phyloP scores from a whole-genome alignment of 208 protist genomes.

The Trypanosoma avium region DNA sequence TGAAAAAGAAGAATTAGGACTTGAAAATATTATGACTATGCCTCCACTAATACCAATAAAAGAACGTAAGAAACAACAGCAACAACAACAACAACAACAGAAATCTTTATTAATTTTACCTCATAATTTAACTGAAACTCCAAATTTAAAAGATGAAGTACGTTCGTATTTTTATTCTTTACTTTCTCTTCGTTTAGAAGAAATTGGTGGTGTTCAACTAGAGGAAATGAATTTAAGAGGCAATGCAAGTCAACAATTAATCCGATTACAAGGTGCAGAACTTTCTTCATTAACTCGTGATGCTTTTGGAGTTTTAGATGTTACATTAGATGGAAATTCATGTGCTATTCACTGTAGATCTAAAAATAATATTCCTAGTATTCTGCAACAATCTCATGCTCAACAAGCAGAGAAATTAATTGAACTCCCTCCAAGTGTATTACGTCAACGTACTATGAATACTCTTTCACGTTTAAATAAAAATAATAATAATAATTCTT shows the following conservation, averaged over 20 bases:
- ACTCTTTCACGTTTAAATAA: not conserved
- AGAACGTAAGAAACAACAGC: not conserved
- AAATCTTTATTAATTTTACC: not conserved
- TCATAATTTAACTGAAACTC: not conserved
- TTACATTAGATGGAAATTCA: constrained; percentile 78
- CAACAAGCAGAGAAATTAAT: not conserved
- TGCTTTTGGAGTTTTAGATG: constrained; percentile 51
- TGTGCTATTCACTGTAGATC: constrained; percentile 46
- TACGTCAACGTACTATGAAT: constrained; percentile 8
- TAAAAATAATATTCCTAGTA: constrained; percentile 7
- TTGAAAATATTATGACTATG: not conserved
- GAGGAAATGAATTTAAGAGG: constrained; percentile 27
- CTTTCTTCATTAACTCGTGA: constrained; percentile 19
- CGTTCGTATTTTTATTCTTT: constrained; percentile 45
- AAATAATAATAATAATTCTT: not conserved
- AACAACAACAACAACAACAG: not conserved
- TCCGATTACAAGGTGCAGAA: constrained; percentile 19
- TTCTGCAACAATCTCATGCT: constrained; percentile 13
- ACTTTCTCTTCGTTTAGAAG: constrained; percentile 32
- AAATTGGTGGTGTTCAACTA: constrained; percentile 3
- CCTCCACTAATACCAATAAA: too few species aligned
- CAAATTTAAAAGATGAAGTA: constrained; percentile 25
- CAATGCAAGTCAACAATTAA: not conserved
- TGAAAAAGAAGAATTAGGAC: not conserved
- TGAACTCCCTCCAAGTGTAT: not conserved